phyloP scores from a whole-genome alignment of 2,329 filamentous ascomycete genomes.

The Boeremia lycopersici region DNA sequence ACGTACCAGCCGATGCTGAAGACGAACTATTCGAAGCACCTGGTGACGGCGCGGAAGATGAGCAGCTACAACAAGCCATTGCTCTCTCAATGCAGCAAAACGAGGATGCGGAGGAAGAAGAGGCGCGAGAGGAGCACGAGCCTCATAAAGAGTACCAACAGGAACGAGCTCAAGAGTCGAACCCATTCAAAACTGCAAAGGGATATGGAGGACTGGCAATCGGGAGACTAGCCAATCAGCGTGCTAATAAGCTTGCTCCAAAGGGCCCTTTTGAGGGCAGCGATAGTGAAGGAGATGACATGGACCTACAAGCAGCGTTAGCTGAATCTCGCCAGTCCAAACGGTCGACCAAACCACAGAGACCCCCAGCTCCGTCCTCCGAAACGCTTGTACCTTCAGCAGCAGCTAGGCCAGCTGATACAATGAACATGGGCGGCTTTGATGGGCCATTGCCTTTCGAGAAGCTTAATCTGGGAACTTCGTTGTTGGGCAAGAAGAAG shows the following conservation, averaged over 20 bases:
- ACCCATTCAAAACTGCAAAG: slow-evolving; percentile 49
- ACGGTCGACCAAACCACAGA: slow-evolving; percentile 43
- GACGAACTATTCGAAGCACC: slow-evolving; percentile 64
- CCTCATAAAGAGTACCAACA: slow-evolving; percentile 56
- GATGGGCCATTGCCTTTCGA: slow-evolving; percentile 89
- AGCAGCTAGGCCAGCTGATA: slow-evolving; percentile 41
- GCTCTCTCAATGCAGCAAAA: slow-evolving; percentile 76
- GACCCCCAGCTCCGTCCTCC: slow-evolving; percentile 29
- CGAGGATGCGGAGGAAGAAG: slow-evolving; percentile 61
- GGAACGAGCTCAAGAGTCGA: slow-evolving; percentile 50
- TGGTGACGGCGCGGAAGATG: slow-evolving; percentile 64
- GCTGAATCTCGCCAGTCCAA: slow-evolving; percentile 69
- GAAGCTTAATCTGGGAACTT: slow-evolving; percentile 72
- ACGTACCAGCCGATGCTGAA: slow-evolving; percentile 52
- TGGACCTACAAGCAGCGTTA: slow-evolving; percentile 79
- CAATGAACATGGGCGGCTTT: slow-evolving; percentile 63
- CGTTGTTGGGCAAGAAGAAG: slow-evolving; percentile 58
- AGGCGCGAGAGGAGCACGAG: slow-evolving; percentile 48
- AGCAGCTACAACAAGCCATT: slow-evolving; percentile 81
- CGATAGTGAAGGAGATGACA: slow-evolving; percentile 72
- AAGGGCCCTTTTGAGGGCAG: slow-evolving; percentile 49
- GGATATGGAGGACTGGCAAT: slow-evolving; percentile 62
- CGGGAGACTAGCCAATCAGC: slow-evolving; percentile 75
- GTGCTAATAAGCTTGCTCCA: slow-evolving; percentile 62
- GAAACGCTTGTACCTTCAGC: slow-evolving; percentile 12